phyloP scores from a whole-genome alignment of 192 early-diverging fungal species.

The Backusella circina region DNA sequence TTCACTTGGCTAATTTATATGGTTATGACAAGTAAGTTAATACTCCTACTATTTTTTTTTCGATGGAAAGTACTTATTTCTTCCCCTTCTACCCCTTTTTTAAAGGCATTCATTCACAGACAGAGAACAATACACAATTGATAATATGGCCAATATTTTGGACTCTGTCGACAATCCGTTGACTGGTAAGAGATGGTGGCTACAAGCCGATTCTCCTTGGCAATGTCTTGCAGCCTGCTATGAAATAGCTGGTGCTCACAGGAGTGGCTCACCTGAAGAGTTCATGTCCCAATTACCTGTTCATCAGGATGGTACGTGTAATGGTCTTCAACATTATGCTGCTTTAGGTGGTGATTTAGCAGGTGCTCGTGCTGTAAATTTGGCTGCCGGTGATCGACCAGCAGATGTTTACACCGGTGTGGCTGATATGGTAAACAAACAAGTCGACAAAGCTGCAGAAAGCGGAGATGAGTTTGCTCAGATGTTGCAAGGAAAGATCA shows the following conservation, averaged over 20 bases:
- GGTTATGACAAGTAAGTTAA: slow-evolving; percentile 79
- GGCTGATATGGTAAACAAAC: slow-evolving; percentile 64
- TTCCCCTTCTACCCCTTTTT: neutral
- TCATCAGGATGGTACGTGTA: slow-evolving; percentile 98
- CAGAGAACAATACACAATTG: slow-evolving; percentile 69
- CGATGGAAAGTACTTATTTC: neutral
- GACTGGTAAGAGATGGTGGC: slow-evolving; percentile 80
- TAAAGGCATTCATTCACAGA: slow-evolving; percentile 75
- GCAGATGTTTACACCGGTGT: slow-evolving; percentile 93
- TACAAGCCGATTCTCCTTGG: slow-evolving; percentile 87
- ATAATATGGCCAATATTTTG: slow-evolving; percentile 73
- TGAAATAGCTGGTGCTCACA: slow-evolving; percentile 73
- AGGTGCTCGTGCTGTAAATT: slow-evolving; percentile 88
- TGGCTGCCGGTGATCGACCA: slow-evolving; percentile 77
- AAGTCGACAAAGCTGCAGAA: slow-evolving; percentile 66
- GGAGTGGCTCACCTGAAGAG: slow-evolving; percentile 65
- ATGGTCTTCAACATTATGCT: slow-evolving; percentile 98
- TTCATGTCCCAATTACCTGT: slow-evolving; percentile 78
- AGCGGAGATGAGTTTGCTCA: slow-evolving; percentile 59
- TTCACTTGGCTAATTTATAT: slow-evolving; percentile 90
- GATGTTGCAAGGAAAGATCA: slow-evolving; percentile 66
- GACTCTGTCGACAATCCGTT: slow-evolving; percentile 85
- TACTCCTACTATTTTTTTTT: neutral
- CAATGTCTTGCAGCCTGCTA: slow-evolving; percentile 90
- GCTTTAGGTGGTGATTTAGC: slow-evolving; percentile 89